Percentiles rank a stretch among this genome's conserved stretches.
phyloP scores from a whole-genome alignment of 1,284 basidiomycete genomes.

The Xanthoconium separans region DNA sequence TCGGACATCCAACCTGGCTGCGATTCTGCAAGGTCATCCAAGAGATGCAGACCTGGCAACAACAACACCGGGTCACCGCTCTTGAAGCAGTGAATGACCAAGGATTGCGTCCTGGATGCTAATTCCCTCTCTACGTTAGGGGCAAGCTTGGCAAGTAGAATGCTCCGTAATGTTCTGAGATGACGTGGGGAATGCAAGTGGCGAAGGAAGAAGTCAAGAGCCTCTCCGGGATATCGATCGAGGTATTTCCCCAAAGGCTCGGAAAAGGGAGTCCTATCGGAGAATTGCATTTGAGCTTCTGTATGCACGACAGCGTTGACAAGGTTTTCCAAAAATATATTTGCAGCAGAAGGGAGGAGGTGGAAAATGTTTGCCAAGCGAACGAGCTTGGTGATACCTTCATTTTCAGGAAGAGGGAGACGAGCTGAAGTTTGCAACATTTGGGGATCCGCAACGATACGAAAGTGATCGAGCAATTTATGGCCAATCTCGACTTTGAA shows the following conservation, averaged over 20 bases:
- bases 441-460: slow-evolving; percentile 83
- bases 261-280: slow-evolving; percentile 89
- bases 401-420: slow-evolving; percentile 82
- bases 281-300: slow-evolving; percentile 89
- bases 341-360: slow-evolving; percentile 89
- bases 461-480: slow-evolving; percentile 96
- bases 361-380: slow-evolving; percentile 97
- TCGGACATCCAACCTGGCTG: slow-evolving; percentile 75
- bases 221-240: slow-evolving; percentile 86
- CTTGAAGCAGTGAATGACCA: slow-evolving; percentile 63
- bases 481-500: slow-evolving; percentile 99
- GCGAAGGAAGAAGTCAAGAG: slow-evolving; percentile 82
- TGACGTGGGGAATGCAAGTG: slow-evolving; percentile 75
- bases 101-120: slow-evolving; percentile 56
- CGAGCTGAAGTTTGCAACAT: slow-evolving; percentile 80
- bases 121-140: slow-evolving; percentile 78
- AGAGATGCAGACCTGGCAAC: slow-evolving; percentile 71
- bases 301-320: slow-evolving; percentile 91
- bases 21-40: slow-evolving; percentile 73
- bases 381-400: slow-evolving; percentile 91
- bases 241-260: slow-evolving; percentile 91
- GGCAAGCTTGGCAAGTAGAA: slow-evolving; percentile 76
- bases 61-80: slow-evolving; percentile 54
- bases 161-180: slow-evolving; percentile 78
- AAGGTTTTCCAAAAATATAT: slow-evolving; percentile 88